A percentile compares a stretch with the other conserved stretches of the same genome.
Conservation (phyloP, 2,329 filamentous ascomycete genomes). For the Fusarium torulosum region DNA sequence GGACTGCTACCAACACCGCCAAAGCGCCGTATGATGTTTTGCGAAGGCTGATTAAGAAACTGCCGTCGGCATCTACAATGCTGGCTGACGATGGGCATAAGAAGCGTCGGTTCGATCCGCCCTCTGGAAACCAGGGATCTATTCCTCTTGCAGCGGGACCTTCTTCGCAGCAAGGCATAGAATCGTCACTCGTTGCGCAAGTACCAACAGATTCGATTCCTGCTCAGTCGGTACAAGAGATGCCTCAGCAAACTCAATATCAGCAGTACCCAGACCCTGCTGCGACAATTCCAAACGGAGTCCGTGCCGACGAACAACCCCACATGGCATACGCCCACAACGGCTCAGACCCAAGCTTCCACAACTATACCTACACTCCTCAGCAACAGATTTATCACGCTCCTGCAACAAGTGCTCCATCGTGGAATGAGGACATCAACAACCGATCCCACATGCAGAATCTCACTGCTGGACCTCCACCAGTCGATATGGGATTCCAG, state of each 20-base stretch:
- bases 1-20: conserved; percentile 24
- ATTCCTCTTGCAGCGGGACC: background rate
- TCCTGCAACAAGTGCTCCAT: no score
- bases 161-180: background rate
- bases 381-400: background rate
- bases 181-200: background rate
- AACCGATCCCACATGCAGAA: background rate
- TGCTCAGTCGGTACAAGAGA: background rate
- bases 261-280: background rate
- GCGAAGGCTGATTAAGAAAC: conserved; percentile 27
- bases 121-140: background rate
- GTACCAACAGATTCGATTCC: background rate
- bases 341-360: background rate
- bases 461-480: background rate
- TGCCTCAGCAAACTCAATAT: background rate
- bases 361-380: conserved; percentile 1
- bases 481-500: conserved; percentile 15
- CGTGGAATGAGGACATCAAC: background rate
- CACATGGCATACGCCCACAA: background rate
- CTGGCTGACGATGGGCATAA: conserved; percentile 7
- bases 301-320: background rate
- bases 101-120: conserved; percentile 18
- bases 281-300: background rate
- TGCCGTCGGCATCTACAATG: conserved; percentile 13
- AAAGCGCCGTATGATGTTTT: conserved; percentile 32